Base-by-base conservation (phyloP, 441 rosid species). In the Populus trichocarpa region DNA sequence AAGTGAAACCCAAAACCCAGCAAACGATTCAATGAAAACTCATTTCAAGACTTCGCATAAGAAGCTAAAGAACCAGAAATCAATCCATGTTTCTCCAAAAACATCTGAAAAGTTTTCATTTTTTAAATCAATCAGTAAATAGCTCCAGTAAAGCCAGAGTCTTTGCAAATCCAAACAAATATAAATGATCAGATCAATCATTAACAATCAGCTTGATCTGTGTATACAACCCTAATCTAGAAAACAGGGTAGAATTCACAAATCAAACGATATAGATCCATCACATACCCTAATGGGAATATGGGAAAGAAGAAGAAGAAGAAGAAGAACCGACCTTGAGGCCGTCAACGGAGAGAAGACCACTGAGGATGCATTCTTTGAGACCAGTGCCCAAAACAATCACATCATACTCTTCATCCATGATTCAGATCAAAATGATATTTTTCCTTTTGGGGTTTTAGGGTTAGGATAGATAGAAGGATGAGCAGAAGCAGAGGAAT, bases 351-450 rank as follows among this genome's bases (percentile, higher is more conserved):
- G 97, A 93, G 82, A 92, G 93, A 73, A 93, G 94, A 65, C 98
- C 98, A 70, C 97, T 93, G 81, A 93, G 97, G 82, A 93, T 93
- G 84, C 98, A 93, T 82, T 93, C 98, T 82, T 93, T 93, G 81
- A 93, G 97, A 73, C 97, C 97, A 74, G 98, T 92, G 26, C 97
- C 97, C 71, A 93, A 81, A 65, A 93, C 98, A 11, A 93, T 85
- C 50, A 88, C 95, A 63, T 93, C 98, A 65, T 93, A 92, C 83
- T 90, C 96, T 76, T 93, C 96, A 85, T 93, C 98, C 95, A 93
- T 91, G 78, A 8, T 42, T 53, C 36, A 4, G 66, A 71, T 36
- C 64, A 23, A 71, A 6, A 53, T 16, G n/a, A 53, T 53, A 53
- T 53, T 53, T 18, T 16, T 53, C n/a, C 61, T 53, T 53, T 6